A percentile compares a stretch with the other conserved stretches of the same genome.
Evolutionary conservation across 306 rosid species (phyloP).

Genomic region (Glycine tomentella): DNA sequence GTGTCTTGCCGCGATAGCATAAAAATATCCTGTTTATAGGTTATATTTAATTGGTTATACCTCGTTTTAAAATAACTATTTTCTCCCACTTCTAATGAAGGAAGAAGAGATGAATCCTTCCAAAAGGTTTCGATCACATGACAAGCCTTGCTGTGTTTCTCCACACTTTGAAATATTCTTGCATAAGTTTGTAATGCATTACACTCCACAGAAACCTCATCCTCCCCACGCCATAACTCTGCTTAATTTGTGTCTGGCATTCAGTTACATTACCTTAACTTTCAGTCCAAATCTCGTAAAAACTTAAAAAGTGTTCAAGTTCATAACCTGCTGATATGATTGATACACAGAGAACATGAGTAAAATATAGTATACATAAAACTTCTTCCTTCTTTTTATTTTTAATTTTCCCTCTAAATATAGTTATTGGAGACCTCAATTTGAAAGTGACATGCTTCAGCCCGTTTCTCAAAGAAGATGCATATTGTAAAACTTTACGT

Average conservation of each 20-base stretch:
- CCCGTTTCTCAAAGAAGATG: neutral
- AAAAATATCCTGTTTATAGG: too few species aligned
- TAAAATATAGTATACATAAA: too few species aligned
- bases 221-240: neutral
- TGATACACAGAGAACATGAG: neutral
- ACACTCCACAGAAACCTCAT: neutral
- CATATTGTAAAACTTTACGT: neutral
- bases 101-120: neutral
- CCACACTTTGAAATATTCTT: neutral
- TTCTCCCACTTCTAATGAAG: neutral
- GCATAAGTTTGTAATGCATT: neutral
- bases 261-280: neutral
- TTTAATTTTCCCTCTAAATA: too few species aligned
- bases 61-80: neutral
- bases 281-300: too few species aligned
- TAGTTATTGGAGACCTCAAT: neutral
- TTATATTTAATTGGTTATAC: neutral
- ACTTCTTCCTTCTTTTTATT: too few species aligned
- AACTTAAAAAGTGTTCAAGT: too few species aligned
- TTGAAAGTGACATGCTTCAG: conserved; percentile 15
- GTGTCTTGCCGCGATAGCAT: too few species aligned
- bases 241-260: neutral
- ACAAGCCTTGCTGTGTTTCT: neutral
- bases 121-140: neutral
- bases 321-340: too few species aligned